These are phyloP conservation scores for Mycosphaerelloides madeirae DNA, from an alignment of 2,329 filamentous ascomycete species.

Conservation along the genomic window DNA sequence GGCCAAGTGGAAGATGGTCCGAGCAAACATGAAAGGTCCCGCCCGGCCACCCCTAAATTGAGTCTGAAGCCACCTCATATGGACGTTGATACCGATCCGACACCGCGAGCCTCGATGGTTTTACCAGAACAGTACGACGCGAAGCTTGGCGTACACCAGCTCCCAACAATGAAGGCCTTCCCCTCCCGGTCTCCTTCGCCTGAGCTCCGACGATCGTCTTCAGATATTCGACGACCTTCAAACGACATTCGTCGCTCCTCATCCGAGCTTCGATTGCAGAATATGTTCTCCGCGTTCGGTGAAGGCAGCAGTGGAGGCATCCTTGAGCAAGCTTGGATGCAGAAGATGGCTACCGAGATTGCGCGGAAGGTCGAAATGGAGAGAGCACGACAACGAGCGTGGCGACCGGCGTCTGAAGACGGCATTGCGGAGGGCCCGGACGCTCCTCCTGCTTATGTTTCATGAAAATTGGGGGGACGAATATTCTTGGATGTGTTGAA, in stretches of 20 bases:
- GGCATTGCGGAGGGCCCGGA: slow-evolving; percentile 19
- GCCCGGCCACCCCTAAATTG: slow-evolving; percentile 15
- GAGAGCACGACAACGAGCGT: slow-evolving; percentile 48
- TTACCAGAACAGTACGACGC: slow-evolving; percentile 16
- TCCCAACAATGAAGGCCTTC: slow-evolving; percentile 15
- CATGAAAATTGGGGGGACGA: slow-evolving; percentile 14
- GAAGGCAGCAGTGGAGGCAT: slow-evolving; percentile 47
- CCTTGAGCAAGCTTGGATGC: slow-evolving; percentile 77
- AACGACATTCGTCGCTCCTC: slow-evolving; percentile 12
- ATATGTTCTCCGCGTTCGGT: slow-evolving; percentile 19
- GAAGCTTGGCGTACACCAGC: slow-evolving; percentile 10
- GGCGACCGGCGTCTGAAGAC: slow-evolving; percentile 15
- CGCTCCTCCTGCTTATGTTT: slow-evolving; percentile 35
- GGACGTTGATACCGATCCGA: slow-evolving; percentile 35
- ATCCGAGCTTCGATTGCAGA: slow-evolving; percentile 19
- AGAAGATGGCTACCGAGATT: slow-evolving; percentile 92
- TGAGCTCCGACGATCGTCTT: slow-evolving; percentile 15
- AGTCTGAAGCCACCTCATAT: slow-evolving; percentile 4
- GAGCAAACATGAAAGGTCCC: too few relatives aligned
- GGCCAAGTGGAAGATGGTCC: slow-evolving; percentile 6
- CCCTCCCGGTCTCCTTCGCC: slow-evolving; percentile 21
- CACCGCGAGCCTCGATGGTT: slow-evolving; percentile 29
- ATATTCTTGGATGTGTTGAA: not conserved
- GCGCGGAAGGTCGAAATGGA: slow-evolving; percentile 82
- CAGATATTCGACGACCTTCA: slow-evolving; percentile 1